A percentile compares a stretch with the other conserved stretches of the same genome.
phyloP scores from a whole-genome alignment of 306 rosid species.

The Malus sylvestris region DNA sequence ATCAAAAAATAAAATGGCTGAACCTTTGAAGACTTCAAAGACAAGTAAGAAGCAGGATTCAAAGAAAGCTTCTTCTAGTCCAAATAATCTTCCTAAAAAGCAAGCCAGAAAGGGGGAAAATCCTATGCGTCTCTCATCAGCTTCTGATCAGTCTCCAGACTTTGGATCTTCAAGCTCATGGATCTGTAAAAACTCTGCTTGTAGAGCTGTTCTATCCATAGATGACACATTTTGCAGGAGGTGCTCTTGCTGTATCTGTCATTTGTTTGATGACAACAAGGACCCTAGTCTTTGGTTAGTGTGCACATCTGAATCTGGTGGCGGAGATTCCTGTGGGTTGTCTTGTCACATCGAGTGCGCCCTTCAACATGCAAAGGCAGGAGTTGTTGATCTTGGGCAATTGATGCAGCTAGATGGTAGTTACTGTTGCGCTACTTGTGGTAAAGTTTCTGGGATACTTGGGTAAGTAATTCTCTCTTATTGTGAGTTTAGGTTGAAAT shows the following conservation, averaged over 20 bases:
- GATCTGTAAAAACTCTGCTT: conserved; percentile 95
- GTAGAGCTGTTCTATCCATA: conserved; percentile 84
- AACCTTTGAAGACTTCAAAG: conserved; percentile 50
- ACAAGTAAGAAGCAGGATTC: conserved; percentile 67
- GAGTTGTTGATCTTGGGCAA: conserved; percentile 96
- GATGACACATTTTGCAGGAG: conserved; percentile 94
- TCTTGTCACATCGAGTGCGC: conserved; percentile 99
- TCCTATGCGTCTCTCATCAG: conserved; percentile 55
- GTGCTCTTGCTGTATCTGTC: conserved; percentile 99
- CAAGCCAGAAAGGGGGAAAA: conserved; percentile 84
- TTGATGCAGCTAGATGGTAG: conserved; percentile 98
- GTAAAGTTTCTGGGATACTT: conserved; percentile 94
- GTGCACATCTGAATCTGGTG: conserved; percentile 70
- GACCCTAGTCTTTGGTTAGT: conserved; percentile 99
- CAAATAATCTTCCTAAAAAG: conserved; percentile 53
- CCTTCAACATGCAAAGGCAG: conserved; percentile 79
- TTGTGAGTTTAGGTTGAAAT: background rate
- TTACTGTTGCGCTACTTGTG: conserved; percentile 96
- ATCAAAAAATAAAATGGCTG: conserved; percentile 50
- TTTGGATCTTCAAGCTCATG: conserved; percentile 68
- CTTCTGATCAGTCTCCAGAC: conserved; percentile 59
- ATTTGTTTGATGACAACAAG: conserved; percentile 92
- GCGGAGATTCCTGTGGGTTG: conserved; percentile 81
- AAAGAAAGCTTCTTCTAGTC: conserved; percentile 50
- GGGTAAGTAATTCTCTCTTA: conserved; percentile 58